Evolutionary conservation across 495 filamentous ascomycete species (phyloP), one percentile per base, ranked within the genome.

Genomic region (Podospora comata): DNA sequence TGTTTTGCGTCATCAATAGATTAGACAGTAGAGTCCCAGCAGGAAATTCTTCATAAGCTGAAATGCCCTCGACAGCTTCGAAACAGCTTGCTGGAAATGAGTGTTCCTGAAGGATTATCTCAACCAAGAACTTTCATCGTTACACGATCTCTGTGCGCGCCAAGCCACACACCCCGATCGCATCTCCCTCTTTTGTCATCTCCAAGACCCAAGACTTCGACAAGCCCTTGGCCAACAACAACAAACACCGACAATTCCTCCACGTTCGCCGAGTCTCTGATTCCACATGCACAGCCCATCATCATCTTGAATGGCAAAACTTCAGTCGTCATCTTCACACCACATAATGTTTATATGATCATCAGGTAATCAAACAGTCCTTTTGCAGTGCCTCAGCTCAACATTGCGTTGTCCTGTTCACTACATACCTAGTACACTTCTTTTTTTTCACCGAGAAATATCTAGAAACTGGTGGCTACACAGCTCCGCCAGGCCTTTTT

Each of bases 201-300:
- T 58, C 55, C n/a, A 58, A 20, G 4, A 18, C 55, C 55, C 55
- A 58, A 58, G 55, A 58, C n/a, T 58, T 58, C 6, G 55, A 58
- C 19, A 58, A 58, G 55, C 55, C 55, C 55, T 58, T 58, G 55
- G 55, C 55, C 5, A 19, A 26, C 55, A 20, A 19, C n/a, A 58
- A 58, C 23, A 23, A 23, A 23, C 23, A 23, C 23, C 23, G 6
- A 26, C 54, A 56, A 56, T 56, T 26, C 55, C 55, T 58, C 55
- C 23, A 58, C 55, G 39, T 18, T 39, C 9, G 15, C 15, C 1
- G 39, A 16, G 5, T 48, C 9, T 48, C 39, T 48, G 39, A 48
- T 48, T 48, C 39, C 39, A 48, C 39, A 48, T 48, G 39, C 39
- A 48, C 39, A 48, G 39, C 39, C 39, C 9, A 13, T 48, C 13